These are phyloP conservation scores for Dothideomycetes sp. DNA, from an alignment of 2,329 filamentous ascomycete genomes.

Conservation along the genomic window DNA sequence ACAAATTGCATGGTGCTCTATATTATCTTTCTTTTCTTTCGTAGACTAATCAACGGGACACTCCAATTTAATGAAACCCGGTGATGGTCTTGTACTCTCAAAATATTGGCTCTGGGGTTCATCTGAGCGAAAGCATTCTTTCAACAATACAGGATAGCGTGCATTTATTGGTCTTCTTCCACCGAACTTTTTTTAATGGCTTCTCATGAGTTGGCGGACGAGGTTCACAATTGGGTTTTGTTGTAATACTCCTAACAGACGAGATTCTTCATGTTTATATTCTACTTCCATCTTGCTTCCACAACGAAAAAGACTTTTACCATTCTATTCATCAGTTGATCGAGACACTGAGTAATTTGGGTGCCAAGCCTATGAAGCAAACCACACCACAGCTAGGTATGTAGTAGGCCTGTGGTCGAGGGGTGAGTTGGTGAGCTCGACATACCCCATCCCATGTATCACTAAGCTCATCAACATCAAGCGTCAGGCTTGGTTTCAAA, in stretches of 20 bases:
- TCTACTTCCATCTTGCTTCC: too few relatives aligned
- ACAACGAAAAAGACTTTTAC: too few relatives aligned
- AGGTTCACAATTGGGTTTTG: neutral
- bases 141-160: constrained; percentile 13
- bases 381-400: too few relatives aligned
- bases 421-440: too few relatives aligned
- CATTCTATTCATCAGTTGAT: too few relatives aligned
- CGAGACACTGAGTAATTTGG: too few relatives aligned
- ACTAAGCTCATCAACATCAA: too few relatives aligned
- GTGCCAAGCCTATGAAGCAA: too few relatives aligned
- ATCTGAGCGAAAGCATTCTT: constrained; percentile 10
- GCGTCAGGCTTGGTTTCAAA: too few relatives aligned
- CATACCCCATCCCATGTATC: too few relatives aligned
- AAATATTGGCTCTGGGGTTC: constrained; percentile 4
- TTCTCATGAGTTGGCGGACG: constrained; percentile 12
- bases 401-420: too few relatives aligned
- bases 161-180: constrained; percentile 8
- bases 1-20: constrained; percentile 26
- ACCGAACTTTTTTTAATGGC: constrained; percentile 10
- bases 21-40: constrained; percentile 30
- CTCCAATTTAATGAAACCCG: constrained; percentile 8
- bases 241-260: constrained; percentile 12
- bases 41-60: constrained; percentile 30
- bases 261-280: constrained; percentile 11
- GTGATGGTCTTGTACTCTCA: constrained; percentile 2